Base-by-base conservation (phyloP, 192 early-diverging fungal species). In the Coemansia erecta region DNA sequence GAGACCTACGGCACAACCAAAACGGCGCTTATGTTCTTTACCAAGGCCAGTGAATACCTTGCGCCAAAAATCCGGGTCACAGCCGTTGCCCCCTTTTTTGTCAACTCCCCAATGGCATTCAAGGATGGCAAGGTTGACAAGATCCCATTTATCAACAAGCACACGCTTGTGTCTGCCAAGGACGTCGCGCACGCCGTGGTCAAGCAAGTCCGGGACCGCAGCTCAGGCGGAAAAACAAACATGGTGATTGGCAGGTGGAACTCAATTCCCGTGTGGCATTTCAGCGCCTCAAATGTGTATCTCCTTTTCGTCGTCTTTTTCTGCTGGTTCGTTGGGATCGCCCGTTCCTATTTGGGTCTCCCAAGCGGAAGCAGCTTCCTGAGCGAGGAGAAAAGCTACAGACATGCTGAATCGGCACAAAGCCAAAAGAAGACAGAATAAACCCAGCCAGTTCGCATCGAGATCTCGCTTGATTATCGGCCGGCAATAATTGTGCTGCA, bases 121-220 rank as follows among this genome's bases (percentile, higher is more conserved):
- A 43, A 53, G 14, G 22, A 9, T 4, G 24, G 42, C 10, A 26
- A 17, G 5, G 24, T 58, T 14, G 19, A 44, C 15, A 45, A 45
- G 8, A 28, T 44, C 15, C 4, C 48, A 8, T 8, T 33, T 33
- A 13, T 65, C 35, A 58, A 56, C 19, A 33, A 17, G 0, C 14
- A 41, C 13, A 21, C 37, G 63, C 55, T 64, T 22, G 31, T 74
- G 8, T 50, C 60, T 0, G 51, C 53, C 18, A 40, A 56, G 2
- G 63, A 67, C 47, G 70, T 73, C 4, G 67, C 64, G 8, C 53
- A 76, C 14, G 73, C 73, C 13, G 60, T 70, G 37, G 56, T 76
- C 12, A 52, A 35, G 5, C 56, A 63, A 35, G 65, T 70, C 44
- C 40, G 58, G 50, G 53, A 50, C 35, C 54, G 51, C 7, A 33